Base-by-base conservation (phyloP, 2,329 filamentous ascomycete species). In the Exophiala sp. region DNA sequence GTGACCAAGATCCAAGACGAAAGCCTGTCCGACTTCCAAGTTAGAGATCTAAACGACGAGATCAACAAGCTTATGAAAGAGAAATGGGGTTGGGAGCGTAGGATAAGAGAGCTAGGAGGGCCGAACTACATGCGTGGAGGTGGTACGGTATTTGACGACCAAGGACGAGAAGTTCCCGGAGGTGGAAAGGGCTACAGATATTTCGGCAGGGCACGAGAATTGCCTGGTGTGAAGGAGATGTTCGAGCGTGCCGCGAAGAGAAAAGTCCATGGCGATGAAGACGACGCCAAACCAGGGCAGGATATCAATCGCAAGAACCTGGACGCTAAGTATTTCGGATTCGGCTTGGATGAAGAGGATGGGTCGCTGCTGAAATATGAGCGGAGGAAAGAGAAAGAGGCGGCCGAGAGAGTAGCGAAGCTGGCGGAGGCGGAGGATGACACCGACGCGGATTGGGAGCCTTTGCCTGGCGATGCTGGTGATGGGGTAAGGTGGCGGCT, bases 31-130 rank as follows among this genome's bases (percentile, higher is more conserved):
- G 94, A 99, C 78, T 97, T 88, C 77, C 94, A 97, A 78, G 90
- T 99, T 71, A 86, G 94, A 67, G 94, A 99, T 73, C 79, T 99
- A 69, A 99, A 99, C 76, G 94, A 99, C 72, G 94, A 99, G 74
- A 95, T 99, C 79, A 99, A 99, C 79, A 95, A 96, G 75, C 81
- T 96, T 59, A 96, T 99, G 89, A 86, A 91, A 61, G 94, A 99
- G 77, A 99, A 99, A 74, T 91, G 95, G 80, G 91, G 95, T 82
- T 99, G 94, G 94, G 94, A 99, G 78, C 84, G 94, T 64, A 91
- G 96, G 74, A 96, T 99, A 64, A 83, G 91, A 54, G 95, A 95
- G 66, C 71, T 97, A 20, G 94, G 94, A n/a, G 94, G 94, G 2
- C 94, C 94, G 29, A 97, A 97, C 72, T 99, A 97, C 71, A 95